Evolutionary conservation across 768 basidiomycete genomes (phyloP).

Genomic region (Pholiota conissans): DNA sequence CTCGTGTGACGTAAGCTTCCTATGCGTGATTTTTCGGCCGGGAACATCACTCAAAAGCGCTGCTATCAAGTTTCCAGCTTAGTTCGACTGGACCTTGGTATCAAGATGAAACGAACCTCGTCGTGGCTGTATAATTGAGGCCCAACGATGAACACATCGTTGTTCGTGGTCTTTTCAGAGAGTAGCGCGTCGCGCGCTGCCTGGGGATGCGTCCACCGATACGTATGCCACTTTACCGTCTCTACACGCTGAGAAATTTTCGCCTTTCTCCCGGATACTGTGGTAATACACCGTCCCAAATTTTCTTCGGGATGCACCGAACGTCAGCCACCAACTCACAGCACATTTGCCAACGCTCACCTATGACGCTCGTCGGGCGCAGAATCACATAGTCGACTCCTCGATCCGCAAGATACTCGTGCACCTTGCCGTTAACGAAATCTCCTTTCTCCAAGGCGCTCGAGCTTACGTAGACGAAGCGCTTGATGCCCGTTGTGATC

Average conservation of each 20-base stretch:
- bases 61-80: no score
- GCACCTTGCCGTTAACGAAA: constrained; percentile 27
- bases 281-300: constrained; percentile 18
- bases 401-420: constrained; percentile 31
- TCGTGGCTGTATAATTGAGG: constrained; percentile 30
- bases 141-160: constrained; percentile 31
- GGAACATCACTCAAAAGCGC: constrained; percentile 23
- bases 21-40: constrained; percentile 29
- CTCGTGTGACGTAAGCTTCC: constrained; percentile 20
- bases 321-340: no score
- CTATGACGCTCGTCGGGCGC: constrained; percentile 39
- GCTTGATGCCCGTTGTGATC: constrained; percentile 30
- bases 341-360: no score
- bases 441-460: constrained; percentile 23
- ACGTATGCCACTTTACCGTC: constrained; percentile 31
- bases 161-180: constrained; percentile 22
- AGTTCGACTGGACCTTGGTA: no score
- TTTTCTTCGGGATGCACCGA: constrained; percentile 29
- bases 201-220: constrained; percentile 30
- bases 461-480: constrained; percentile 32
- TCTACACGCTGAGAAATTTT: constrained; percentile 25
- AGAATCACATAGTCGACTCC: constrained; percentile 34
- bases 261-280: constrained; percentile 22
- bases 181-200: constrained; percentile 30
- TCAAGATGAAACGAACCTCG: constrained; percentile 19